These are phyloP conservation scores for Lasiodiplodia citricola DNA, from an alignment of 2,329 filamentous ascomycete species.

Conservation along the genomic window DNA sequence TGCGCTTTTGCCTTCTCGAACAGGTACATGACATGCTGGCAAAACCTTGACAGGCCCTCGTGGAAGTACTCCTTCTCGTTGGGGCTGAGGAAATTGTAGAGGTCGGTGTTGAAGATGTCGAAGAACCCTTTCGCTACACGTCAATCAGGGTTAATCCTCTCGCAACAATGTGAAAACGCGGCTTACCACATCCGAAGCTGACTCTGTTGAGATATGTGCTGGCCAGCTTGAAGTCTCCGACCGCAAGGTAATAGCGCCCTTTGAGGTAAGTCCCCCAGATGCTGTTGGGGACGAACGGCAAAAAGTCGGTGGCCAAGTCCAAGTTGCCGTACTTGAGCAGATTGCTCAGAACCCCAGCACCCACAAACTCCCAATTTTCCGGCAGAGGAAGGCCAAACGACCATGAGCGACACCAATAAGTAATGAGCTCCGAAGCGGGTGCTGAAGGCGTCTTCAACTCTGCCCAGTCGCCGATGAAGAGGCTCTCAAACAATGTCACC, in stretches of 20 bases:
- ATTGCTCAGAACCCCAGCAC: conserved; percentile 49
- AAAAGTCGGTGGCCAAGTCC: conserved; percentile 64
- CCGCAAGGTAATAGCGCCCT: conserved; percentile 76
- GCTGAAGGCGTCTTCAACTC: conserved; percentile 39
- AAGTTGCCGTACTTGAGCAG: conserved; percentile 51
- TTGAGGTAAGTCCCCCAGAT: conserved; percentile 77
- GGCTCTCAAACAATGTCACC: conserved; percentile 44
- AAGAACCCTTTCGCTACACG: conserved; percentile 41
- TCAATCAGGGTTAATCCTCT: conserved; percentile 31
- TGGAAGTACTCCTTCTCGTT: conserved; percentile 72
- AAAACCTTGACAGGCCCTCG: conserved; percentile 80
- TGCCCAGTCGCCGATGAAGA: conserved; percentile 45
- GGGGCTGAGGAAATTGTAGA: conserved; percentile 71
- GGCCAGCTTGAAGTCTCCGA: conserved; percentile 75
- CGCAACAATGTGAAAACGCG: conserved; percentile 31
- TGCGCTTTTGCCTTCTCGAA: conserved; percentile 80
- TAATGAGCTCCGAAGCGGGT: conserved; percentile 42
- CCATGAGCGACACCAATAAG: conserved; percentile 55
- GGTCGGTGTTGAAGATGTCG: conserved; percentile 47
- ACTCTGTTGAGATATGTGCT: conserved; percentile 80
- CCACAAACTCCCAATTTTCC: conserved; percentile 40
- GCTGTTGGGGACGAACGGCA: conserved; percentile 66
- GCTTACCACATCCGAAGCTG: conserved; percentile 79
- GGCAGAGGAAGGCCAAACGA: conserved; percentile 35
- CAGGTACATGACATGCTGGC: conserved; percentile 80